Evolutionary conservation across 148 eudicot genomes (phyloP).

Genomic region (Nyssa sinensis): DNA sequence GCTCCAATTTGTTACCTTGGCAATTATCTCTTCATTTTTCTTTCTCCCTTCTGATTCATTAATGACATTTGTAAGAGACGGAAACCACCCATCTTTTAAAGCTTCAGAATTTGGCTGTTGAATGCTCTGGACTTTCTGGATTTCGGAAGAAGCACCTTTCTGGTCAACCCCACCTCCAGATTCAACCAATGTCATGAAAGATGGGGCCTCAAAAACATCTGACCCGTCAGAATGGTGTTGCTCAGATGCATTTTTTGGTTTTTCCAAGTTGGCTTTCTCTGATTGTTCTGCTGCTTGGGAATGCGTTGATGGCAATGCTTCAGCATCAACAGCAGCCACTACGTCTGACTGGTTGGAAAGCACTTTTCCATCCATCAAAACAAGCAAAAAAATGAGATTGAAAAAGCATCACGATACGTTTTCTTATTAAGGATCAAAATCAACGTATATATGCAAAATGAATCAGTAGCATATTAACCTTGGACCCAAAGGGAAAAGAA

Average conservation of each 20-base stretch:
- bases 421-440: too few species aligned
- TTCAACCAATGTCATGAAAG: constrained; percentile 41
- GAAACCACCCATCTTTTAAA: constrained; percentile 35
- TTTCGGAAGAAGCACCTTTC: constrained; percentile 30
- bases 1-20: constrained; percentile 62
- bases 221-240: constrained; percentile 21
- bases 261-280: constrained; percentile 9
- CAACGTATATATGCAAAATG: background rate
- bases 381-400: constrained; percentile 6
- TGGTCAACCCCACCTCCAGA: constrained; percentile 18
- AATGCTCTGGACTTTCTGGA: constrained; percentile 25
- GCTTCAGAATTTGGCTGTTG: constrained; percentile 31
- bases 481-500: background rate
- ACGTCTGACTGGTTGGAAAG: constrained; percentile 28
- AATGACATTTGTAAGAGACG: constrained; percentile 35
- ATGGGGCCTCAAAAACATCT: constrained; percentile 33
- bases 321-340: constrained; percentile 20
- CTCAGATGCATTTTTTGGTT: constrained; percentile 14
- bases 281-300: constrained; percentile 15
- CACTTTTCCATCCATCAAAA: constrained; percentile 16
- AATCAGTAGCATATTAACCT: background rate
- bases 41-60: constrained; percentile 47
- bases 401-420: too few species aligned
- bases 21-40: constrained; percentile 62
- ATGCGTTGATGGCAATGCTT: constrained; percentile 2